These are phyloP conservation scores for Cryptosporidium andersoni DNA, from an alignment of 169 alveolate species.

Conservation along the genomic window DNA sequence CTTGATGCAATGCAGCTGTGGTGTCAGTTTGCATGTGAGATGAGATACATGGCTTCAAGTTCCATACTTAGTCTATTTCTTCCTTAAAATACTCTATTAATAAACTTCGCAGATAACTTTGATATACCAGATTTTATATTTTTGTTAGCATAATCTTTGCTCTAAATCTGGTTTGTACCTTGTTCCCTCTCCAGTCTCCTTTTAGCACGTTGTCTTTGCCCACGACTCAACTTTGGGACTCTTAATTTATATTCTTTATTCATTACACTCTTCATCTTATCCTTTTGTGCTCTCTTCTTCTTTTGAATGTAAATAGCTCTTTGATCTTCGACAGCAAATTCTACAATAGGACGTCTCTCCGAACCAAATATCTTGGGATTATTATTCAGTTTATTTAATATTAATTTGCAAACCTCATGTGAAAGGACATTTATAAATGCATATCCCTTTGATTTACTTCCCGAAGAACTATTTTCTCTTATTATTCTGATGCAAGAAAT, in stretches of 20 bases:
- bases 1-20: too few relatives aligned
- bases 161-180: not conserved
- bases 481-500: conserved; percentile 19
- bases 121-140: too few relatives aligned
- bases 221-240: not conserved
- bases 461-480: conserved; percentile 6
- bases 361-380: conserved; percentile 28
- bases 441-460: conserved; percentile 42
- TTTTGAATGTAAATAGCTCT: conserved; percentile 44
- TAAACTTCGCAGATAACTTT: too few relatives aligned
- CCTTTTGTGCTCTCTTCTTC: conserved; percentile 11
- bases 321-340: conserved; percentile 59
- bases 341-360: conserved; percentile 65
- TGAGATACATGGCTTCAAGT: too few relatives aligned
- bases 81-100: too few relatives aligned
- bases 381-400: conserved; percentile 19
- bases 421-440: conserved; percentile 34
- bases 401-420: not conserved
- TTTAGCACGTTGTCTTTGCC: not conserved
- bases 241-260: not conserved
- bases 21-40: too few relatives aligned
- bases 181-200: not conserved
- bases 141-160: too few relatives aligned
- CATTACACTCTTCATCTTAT: not conserved
- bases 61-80: too few relatives aligned